Evolutionary conservation across 1,284 basidiomycete genomes (phyloP).

Genomic region (Gomphus bonarii): DNA sequence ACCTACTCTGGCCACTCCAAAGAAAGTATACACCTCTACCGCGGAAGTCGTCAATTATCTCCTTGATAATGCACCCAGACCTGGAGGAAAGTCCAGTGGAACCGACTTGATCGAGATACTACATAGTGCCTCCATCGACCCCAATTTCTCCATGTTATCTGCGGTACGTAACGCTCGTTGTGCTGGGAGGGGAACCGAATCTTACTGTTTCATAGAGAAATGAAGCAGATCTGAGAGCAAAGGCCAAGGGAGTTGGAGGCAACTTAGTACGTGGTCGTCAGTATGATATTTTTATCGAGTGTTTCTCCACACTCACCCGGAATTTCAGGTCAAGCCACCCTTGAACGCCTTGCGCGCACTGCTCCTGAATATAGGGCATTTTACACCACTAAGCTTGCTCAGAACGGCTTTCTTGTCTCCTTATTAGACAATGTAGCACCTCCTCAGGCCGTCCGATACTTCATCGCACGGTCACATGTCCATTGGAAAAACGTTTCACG

Average conservation of each 20-base stretch:
- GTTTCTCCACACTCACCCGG: neutral
- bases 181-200: no score
- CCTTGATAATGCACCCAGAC: neutral
- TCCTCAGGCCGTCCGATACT: neutral
- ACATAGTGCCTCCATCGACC: neutral
- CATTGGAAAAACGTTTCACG: conserved; percentile 5
- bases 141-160: neutral
- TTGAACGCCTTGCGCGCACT: neutral
- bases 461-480: conserved; percentile 1
- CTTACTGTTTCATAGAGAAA: neutral
- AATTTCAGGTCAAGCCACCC: neutral
- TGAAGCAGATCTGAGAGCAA: conserved; percentile 1
- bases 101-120: neutral
- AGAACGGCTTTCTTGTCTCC: conserved; percentile 2
- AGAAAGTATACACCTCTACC: neutral
- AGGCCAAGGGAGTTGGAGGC: neutral
- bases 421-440: conserved; percentile 2
- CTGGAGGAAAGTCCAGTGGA: neutral
- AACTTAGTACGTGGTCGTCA: conserved; percentile 2
- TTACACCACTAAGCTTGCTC: conserved; percentile 1
- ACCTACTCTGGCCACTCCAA: conserved; percentile 1
- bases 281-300: neutral
- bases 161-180: neutral
- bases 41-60: conserved; percentile 4
- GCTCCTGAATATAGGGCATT: conserved; percentile 3